Percentiles rank a stretch among this genome's conserved stretches.
Conservation (phyloP, 2,329 filamentous ascomycete genomes). For the Epichloe aotearoae region DNA sequence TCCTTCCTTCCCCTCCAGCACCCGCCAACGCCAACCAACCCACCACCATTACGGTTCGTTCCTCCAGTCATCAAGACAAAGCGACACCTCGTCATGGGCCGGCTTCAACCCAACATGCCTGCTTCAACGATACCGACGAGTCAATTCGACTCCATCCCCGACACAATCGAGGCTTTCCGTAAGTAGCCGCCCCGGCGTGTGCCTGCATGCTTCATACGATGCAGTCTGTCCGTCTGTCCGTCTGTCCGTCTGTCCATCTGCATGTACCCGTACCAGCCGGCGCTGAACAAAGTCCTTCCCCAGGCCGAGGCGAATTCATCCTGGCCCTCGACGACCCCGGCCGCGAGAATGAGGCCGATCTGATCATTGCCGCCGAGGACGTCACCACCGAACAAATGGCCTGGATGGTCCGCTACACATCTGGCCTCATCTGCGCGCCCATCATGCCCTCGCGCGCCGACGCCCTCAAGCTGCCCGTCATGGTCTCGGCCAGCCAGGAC, state of each 20-base stretch:
- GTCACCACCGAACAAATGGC: constrained; percentile 85
- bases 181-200: constrained; percentile 17
- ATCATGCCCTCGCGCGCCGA: constrained; percentile 56
- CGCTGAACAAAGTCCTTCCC: neutral
- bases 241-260: too few species aligned
- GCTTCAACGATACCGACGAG: constrained; percentile 34
- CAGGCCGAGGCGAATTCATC: constrained; percentile 78
- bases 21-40: too few species aligned
- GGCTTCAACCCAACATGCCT: constrained; percentile 28
- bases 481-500: constrained; percentile 67
- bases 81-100: neutral
- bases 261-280: neutral
- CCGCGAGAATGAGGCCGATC: constrained; percentile 95
- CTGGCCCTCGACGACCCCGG: constrained; percentile 85
- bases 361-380: constrained; percentile 82
- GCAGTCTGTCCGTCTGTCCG: too few species aligned
- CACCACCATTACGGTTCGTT: too few species aligned
- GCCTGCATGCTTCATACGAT: neutral
- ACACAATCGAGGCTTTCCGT: constrained; percentile 52
- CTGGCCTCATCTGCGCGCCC: constrained; percentile 84
- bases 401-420: constrained; percentile 86
- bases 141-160: constrained; percentile 52
- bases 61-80: too few species aligned
- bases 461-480: constrained; percentile 68
- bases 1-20: too few species aligned